phyloP scores from a whole-genome alignment of 2,329 filamentous ascomycete species.

The Botrytis elliptica region DNA sequence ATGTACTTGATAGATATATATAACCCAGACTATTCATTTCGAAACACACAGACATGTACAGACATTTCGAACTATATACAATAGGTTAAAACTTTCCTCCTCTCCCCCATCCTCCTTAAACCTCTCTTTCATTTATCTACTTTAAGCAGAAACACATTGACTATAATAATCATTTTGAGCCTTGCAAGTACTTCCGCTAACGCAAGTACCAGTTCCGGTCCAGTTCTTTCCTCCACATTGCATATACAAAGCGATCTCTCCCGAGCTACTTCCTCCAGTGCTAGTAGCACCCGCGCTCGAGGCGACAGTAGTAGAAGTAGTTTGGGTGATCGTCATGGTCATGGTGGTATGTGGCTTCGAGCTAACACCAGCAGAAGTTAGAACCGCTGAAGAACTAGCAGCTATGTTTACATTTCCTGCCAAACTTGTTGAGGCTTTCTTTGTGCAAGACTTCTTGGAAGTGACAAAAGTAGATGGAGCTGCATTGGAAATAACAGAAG shows the following conservation, averaged over 20 bases:
- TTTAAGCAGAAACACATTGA: conserved; percentile 29
- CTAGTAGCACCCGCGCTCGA: conserved; percentile 9
- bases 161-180: conserved; percentile 32
- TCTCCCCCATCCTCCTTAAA: neutral
- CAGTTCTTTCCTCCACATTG: conserved; percentile 35
- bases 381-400: neutral
- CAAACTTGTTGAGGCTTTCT: neutral
- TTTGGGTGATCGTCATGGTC: neutral
- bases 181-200: conserved; percentile 31
- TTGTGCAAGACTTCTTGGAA: conserved; percentile 14
- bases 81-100: neutral
- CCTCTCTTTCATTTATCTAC: neutral
- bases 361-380: neutral
- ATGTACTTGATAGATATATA: neutral
- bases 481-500: neutral
- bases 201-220: conserved; percentile 33
- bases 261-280: conserved; percentile 12
- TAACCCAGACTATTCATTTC: neutral
- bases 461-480: neutral
- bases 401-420: conserved; percentile 4
- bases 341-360: neutral
- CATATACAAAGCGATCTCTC: conserved; percentile 26
- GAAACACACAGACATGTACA: neutral
- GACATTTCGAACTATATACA: conserved; percentile 10
- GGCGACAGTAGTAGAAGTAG: neutral